Evolutionary conservation across 495 filamentous ascomycete species (phyloP).

Genomic region (Penicillium maclennaniae): DNA sequence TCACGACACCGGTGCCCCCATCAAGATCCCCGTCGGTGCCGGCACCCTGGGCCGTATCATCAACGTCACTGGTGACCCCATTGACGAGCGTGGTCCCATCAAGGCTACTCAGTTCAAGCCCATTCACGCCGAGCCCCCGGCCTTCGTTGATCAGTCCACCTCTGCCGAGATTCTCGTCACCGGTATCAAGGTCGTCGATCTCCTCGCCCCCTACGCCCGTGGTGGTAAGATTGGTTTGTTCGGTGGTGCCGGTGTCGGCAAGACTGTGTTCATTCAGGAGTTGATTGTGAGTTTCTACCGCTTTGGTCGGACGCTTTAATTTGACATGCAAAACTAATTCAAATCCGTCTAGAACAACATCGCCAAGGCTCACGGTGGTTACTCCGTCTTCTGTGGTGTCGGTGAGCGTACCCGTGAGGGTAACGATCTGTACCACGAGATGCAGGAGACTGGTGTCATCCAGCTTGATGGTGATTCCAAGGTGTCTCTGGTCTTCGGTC

Average conservation of each 20-base stretch:
- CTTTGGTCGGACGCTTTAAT: background rate
- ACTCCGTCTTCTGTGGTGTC: slow-evolving; percentile 99
- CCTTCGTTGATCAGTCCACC: slow-evolving; percentile 92
- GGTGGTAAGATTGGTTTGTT: slow-evolving; percentile 99
- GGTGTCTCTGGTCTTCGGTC: slow-evolving; percentile 98
- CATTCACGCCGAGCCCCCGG: slow-evolving; percentile 91
- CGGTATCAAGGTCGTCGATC: slow-evolving; percentile 99
- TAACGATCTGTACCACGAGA: slow-evolving; percentile 99
- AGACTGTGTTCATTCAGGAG: slow-evolving; percentile 99
- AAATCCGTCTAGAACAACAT: slow-evolving; percentile 81
- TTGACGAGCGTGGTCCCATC: slow-evolving; percentile 98
- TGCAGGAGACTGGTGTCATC: slow-evolving; percentile 99
- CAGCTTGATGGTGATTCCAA: slow-evolving; percentile 98
- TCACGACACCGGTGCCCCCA: slow-evolving; percentile 87
- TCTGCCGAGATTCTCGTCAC: slow-evolving; percentile 93
- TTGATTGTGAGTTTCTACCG: slow-evolving; percentile 64
- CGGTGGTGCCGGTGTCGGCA: slow-evolving; percentile 99
- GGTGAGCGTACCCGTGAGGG: slow-evolving; percentile 99
- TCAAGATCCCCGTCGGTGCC: slow-evolving; percentile 94
- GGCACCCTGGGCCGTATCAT: slow-evolving; percentile 98
- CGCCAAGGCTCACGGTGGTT: slow-evolving; percentile 99
- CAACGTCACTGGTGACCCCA: slow-evolving; percentile 99
- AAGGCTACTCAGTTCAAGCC: slow-evolving; percentile 81
- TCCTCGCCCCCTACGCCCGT: slow-evolving; percentile 98
- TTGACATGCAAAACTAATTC: background rate